Evolutionary conservation across 495 filamentous ascomycete genomes (phyloP), one percentile per base, ranked within the genome.

Genomic region (Tuber aestivum): DNA sequence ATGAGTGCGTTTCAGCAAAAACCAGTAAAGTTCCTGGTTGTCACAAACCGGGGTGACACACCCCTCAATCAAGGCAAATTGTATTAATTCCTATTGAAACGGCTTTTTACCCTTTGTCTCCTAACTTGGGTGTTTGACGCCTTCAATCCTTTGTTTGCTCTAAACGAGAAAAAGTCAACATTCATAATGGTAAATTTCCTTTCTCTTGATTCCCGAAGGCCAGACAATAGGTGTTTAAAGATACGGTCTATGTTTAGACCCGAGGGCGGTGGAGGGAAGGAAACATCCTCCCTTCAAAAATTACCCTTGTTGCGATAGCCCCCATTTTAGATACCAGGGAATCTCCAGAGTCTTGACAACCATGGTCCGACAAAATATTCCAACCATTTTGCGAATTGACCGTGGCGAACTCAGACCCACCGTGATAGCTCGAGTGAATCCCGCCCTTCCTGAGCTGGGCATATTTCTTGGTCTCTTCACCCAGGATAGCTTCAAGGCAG

Each of bases 121-220:
- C 50, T 61, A 20, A 61, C 20, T 23, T 61, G n/a, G 50, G 50
- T 32, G 50, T 61, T 61, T 20, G n/a, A 20, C 4, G 3, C n/a
- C n/a, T 61, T 61, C 50, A 61, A 61, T 61, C n/a, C 50, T 61
- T 61, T 61, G 50, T 61, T 61, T 61, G 50, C 50, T 27, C 50
- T 27, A 16, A 20, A 61, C 50, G 50, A 61, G n/a, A n/a, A 61
- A 61, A 61, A 61, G 50, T n/a, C n/a, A 61, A 61, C 23, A 61
- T 65, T 65, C 27, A 32, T 18, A 65, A 65, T 27, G 1, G 56
- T 32, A 65, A 65, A 65, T 65, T 65, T 65, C 56, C 56, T 65
- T 65, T 65, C 56, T 65, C 56, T 65, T 32, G 27, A 9, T 65
- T 65, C 56, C 5, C 27, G 56, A 65, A 23, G n/a, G 0, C 56